These are phyloP conservation scores for Fusarium brevicatenulatum DNA, from an alignment of 2,329 filamentous ascomycete species.

Conservation along the genomic window DNA sequence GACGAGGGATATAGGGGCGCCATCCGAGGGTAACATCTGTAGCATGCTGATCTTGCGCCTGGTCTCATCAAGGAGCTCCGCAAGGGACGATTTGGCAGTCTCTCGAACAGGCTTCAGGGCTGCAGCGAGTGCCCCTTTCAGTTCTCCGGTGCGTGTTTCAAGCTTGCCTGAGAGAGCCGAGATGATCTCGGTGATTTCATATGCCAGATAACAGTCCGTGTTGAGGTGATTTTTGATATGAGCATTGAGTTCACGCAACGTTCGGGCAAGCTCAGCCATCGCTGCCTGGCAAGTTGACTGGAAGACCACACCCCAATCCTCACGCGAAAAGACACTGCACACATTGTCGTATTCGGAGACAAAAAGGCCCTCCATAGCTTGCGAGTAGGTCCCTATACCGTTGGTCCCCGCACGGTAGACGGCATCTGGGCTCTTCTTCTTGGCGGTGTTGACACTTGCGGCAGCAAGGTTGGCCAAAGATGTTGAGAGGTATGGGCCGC, in stretches of 20 bases:
- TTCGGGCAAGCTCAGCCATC: constrained; percentile 84
- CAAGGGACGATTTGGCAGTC: constrained; percentile 87
- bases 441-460: constrained; percentile 84
- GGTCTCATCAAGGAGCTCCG: constrained; percentile 85
- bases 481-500: constrained; percentile 85
- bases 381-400: constrained; percentile 89
- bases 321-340: constrained; percentile 83
- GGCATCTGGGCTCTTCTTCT: constrained; percentile 82
- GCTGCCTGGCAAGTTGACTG: constrained; percentile 81
- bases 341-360: constrained; percentile 91
- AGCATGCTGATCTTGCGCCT: constrained; percentile 74
- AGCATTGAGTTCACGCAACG: constrained; percentile 85
- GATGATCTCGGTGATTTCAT: constrained; percentile 93
- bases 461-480: constrained; percentile 88
- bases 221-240: constrained; percentile 88
- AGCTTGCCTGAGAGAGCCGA: constrained; percentile 81
- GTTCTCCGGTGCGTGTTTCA: constrained; percentile 83
- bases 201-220: constrained; percentile 94
- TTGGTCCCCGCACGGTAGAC: constrained; percentile 90
- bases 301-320: constrained; percentile 85
- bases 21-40: constrained; percentile 78
- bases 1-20: constrained; percentile 79
- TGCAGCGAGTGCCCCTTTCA: constrained; percentile 84
- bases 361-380: constrained; percentile 87
- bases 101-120: constrained; percentile 90